Base-by-base conservation (phyloP, 331 rosid genomes). In the Prunus yedoensis region DNA sequence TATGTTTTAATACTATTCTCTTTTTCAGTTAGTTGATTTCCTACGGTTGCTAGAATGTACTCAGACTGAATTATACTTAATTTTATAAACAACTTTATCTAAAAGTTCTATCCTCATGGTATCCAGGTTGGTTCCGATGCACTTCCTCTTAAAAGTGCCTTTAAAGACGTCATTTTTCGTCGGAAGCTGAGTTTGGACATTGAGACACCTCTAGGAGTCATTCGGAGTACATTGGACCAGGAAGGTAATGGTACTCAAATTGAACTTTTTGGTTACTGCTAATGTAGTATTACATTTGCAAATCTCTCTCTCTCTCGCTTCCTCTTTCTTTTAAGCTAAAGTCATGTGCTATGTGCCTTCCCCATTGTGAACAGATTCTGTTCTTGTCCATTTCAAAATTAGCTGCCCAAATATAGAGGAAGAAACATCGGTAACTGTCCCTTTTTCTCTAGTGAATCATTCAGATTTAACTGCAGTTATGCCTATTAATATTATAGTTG, bases 121-220 rank as follows among this genome's bases (percentile, higher is more conserved):
- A 62, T 82, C 66, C 91, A 94, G 99, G 79, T 84, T 20, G 99
- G 90, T 76, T 89, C 91, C 23, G 99, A 94, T 82, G 83, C 89
- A 32, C 77, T 92, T 82, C 96, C 97, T 75, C 89, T 85, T 85
- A 88, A 81, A 78, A 92, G 96, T 70, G 97, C 99, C 78, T 92
- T 92, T 74, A 87, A 79, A 83, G 81, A 94, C 74, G 99, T 94
- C 70, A 80, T 94, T 71, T 94, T 94, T 64, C 77, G 80, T 66
- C 75, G 41, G 79, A 90, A 85, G 41, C 83, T 79, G 80, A 82
- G 77, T 77, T 81, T 73, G 77, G 79, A 78, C 51, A 38, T 83
- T 25, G 78, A 78, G 56, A 70, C 83, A 79, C 83, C 93, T 14
- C 59, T 65, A 35, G 93, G 85, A 74, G 77, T 71, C 80, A 74